Evolutionary conservation across 192 early-diverging fungal genomes (phyloP).

Genomic region (Rhizophlyctis rosea): DNA sequence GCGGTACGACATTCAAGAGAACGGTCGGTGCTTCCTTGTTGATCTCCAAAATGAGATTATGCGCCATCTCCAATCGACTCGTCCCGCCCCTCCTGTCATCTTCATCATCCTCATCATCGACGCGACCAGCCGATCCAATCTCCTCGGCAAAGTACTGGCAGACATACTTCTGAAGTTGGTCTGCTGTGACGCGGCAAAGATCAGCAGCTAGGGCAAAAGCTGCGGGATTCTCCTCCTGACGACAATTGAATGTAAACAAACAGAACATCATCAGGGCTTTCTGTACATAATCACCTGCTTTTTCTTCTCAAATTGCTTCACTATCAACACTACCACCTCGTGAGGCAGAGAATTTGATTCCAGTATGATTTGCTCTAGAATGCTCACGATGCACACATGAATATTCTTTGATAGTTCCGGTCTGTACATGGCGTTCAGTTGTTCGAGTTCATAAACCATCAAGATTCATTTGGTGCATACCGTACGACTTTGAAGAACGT

Average conservation of each 20-base stretch:
- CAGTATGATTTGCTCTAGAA: slow-evolving; percentile 79
- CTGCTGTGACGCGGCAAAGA: slow-evolving; percentile 68
- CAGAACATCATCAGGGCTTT: not conserved
- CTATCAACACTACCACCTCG: slow-evolving; percentile 83
- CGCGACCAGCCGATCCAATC: slow-evolving; percentile 58
- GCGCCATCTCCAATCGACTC: slow-evolving; percentile 55
- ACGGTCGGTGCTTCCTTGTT: slow-evolving; percentile 70
- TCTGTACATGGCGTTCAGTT: slow-evolving; percentile 34
- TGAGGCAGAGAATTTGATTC: slow-evolving; percentile 67
- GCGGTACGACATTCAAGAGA: slow-evolving; percentile 87
- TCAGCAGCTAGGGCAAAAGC: slow-evolving; percentile 75
- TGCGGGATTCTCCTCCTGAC: slow-evolving; percentile 8
- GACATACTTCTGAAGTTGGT: slow-evolving; percentile 85
- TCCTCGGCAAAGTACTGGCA: slow-evolving; percentile 85
- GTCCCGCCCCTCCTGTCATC: too few species aligned
- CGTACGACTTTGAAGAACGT: slow-evolving; percentile 56
- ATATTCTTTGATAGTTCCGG: slow-evolving; percentile 72
- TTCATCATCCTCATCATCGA: slow-evolving; percentile 30
- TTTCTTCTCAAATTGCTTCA: slow-evolving; percentile 71
- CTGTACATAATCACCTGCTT: slow-evolving; percentile 40
- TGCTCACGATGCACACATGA: slow-evolving; percentile 72
- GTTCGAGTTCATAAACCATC: too few species aligned
- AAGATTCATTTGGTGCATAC: too few species aligned
- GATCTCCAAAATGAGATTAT: slow-evolving; percentile 79
- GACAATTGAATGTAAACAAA: slow-evolving; percentile 3